phyloP scores from a whole-genome alignment of 2,329 filamentous ascomycete species.

The Clarireedia hainanense region DNA sequence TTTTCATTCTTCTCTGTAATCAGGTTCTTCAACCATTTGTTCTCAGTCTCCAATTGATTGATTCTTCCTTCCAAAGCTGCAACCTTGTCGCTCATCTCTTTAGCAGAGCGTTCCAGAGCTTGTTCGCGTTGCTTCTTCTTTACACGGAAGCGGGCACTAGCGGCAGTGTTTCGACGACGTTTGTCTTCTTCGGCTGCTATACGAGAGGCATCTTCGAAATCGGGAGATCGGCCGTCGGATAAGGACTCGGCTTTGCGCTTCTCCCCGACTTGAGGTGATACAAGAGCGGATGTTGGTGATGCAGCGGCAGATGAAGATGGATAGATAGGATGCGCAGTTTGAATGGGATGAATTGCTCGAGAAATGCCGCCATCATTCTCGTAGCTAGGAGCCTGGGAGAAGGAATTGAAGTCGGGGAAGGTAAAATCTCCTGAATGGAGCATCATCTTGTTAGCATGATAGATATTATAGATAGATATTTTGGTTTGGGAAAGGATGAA shows the following conservation, averaged over 20 bases:
- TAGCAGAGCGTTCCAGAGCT: slow-evolving; percentile 71
- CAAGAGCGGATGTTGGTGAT: slow-evolving; percentile 19
- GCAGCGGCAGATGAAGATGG: slow-evolving; percentile 16
- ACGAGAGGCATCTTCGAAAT: slow-evolving; percentile 64
- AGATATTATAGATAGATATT: not conserved
- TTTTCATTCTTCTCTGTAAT: slow-evolving; percentile 71
- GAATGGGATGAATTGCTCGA: slow-evolving; percentile 14
- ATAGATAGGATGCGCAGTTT: slow-evolving; percentile 15
- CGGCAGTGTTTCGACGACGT: slow-evolving; percentile 79
- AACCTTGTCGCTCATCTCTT: slow-evolving; percentile 78
- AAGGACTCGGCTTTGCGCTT: slow-evolving; percentile 30
- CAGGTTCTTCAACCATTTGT: slow-evolving; percentile 73
- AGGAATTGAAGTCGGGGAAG: slow-evolving; percentile 27
- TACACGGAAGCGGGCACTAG: slow-evolving; percentile 79
- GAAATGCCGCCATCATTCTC: slow-evolving; percentile 10
- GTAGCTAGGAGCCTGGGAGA: slow-evolving; percentile 17
- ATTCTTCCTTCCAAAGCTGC: slow-evolving; percentile 64
- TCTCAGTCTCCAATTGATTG: slow-evolving; percentile 72
- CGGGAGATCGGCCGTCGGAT: slow-evolving; percentile 27
- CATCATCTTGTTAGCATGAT: slow-evolving; percentile 22
- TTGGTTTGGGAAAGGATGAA: not conserved
- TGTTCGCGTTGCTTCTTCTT: slow-evolving; percentile 97
- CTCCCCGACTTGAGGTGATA: slow-evolving; percentile 20
- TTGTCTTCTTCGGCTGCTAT: slow-evolving; percentile 82
- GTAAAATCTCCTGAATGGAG: slow-evolving; percentile 25